Percentiles rank a stretch among this genome's conserved stretches.
phyloP scores from a whole-genome alignment of 352 stramenopile species.

The Aphanomyces euteiches region DNA sequence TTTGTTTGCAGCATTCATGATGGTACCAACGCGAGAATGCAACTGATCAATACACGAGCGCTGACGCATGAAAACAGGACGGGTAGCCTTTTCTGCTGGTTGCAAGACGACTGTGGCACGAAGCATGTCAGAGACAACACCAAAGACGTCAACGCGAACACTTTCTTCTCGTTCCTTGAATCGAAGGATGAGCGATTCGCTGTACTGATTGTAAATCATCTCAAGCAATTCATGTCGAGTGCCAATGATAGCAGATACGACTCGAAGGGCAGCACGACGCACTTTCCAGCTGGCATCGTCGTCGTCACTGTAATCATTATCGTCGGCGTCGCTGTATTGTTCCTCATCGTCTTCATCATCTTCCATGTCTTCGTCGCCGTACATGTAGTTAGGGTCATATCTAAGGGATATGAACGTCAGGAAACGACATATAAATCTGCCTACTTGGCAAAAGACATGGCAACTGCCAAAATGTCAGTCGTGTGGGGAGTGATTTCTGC shows the following conservation, averaged over 20 bases:
- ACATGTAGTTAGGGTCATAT: conserved; percentile 98
- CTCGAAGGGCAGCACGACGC: conserved; percentile 85
- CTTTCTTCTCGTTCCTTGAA: conserved; percentile 99
- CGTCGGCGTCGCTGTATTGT: conserved; percentile 69
- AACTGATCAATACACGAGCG: conserved; percentile 47
- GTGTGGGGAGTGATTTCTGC: conserved; percentile 95
- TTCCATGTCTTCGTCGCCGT: conserved; percentile 87
- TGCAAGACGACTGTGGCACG: conserved; percentile 42
- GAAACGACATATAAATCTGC: too few species aligned
- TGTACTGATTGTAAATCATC: conserved; percentile 79
- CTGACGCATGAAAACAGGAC: conserved; percentile 37
- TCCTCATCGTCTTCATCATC: conserved; percentile 68
- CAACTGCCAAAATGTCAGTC: conserved; percentile 85
- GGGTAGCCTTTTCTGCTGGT: conserved; percentile 33
- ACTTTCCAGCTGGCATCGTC: conserved; percentile 98
- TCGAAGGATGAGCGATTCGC: conserved; percentile 73
- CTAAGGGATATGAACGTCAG: too few species aligned
- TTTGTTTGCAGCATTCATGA: conserved; percentile 74
- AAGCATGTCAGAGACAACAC: conserved; percentile 92
- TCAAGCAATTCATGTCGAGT: conserved; percentile 82
- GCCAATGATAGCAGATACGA: conserved; percentile 91
- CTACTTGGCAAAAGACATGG: conserved; percentile 92
- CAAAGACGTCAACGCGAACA: conserved; percentile 96
- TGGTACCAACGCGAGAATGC: conserved; percentile 59
- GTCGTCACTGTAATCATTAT: conserved; percentile 90